These are phyloP conservation scores for Lentinula sp. DNA, from an alignment of 768 basidiomycete species.

Conservation along the genomic window DNA sequence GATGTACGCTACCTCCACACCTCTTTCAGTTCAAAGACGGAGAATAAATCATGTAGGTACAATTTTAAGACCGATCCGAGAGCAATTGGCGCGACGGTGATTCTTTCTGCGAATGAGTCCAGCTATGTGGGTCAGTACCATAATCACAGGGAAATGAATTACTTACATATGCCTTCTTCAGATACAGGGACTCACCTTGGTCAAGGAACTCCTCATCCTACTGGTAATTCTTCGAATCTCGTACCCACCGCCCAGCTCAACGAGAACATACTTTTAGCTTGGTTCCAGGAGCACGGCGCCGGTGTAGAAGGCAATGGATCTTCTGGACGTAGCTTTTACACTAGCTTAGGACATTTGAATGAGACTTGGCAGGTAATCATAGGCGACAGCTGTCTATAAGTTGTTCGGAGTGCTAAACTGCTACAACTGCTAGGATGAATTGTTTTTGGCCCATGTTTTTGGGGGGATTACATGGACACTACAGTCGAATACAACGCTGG, in stretches of 20 bases:
- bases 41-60: slow-evolving; percentile 36
- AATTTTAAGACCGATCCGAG: slow-evolving; percentile 72
- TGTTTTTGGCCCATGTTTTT: slow-evolving; percentile 68
- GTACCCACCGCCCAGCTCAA: not conserved
- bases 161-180: slow-evolving; percentile 12
- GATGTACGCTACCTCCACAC: slow-evolving; percentile 36
- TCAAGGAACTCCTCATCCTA: slow-evolving; percentile 74
- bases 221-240: slow-evolving; percentile 36
- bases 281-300: slow-evolving; percentile 76
- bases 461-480: slow-evolving; percentile 73
- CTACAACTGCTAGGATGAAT: slow-evolving; percentile 39
- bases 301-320: slow-evolving; percentile 44
- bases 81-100: slow-evolving; percentile 49
- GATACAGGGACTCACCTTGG: slow-evolving; percentile 45
- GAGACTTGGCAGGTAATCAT: slow-evolving; percentile 67
- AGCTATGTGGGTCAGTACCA: slow-evolving; percentile 45
- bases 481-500: slow-evolving; percentile 63
- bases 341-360: slow-evolving; percentile 71
- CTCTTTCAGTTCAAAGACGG: not conserved
- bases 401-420: not conserved
- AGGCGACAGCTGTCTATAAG: not conserved
- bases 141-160: not conserved
- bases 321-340: slow-evolving; percentile 80
- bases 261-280: slow-evolving; percentile 41
- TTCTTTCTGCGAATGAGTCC: slow-evolving; percentile 61